Evolutionary conservation across 1,139 yeast species (phyloP).

Genomic region (Nakaseomyces uthaithaninus): DNA sequence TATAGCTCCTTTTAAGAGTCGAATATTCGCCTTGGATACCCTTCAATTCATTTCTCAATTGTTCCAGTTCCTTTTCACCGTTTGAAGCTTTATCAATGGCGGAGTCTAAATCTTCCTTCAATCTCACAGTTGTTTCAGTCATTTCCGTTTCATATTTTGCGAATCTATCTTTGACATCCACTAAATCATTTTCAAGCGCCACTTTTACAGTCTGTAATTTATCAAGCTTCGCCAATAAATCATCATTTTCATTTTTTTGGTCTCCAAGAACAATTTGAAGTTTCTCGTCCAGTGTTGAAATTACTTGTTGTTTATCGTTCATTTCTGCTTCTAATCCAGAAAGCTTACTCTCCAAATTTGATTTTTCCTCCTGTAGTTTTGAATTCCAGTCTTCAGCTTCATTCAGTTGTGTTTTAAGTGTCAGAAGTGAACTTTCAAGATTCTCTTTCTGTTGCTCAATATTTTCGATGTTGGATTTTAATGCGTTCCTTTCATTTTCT

Average conservation of each 20-base stretch:
- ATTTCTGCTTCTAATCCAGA: constrained; percentile 7
- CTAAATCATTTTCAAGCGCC: constrained; percentile 11
- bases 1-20: constrained; percentile 17
- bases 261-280: constrained; percentile 9
- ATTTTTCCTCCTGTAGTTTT: constrained; percentile 8
- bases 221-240: constrained; percentile 11
- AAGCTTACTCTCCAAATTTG: constrained; percentile 7
- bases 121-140: constrained; percentile 11
- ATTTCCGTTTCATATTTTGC: constrained; percentile 14
- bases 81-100: not conserved
- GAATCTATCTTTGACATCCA: constrained; percentile 11
- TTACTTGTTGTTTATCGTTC: constrained; percentile 23
- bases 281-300: constrained; percentile 35
- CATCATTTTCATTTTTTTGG: constrained; percentile 11
- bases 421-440: not conserved
- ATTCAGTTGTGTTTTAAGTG: constrained; percentile 5
- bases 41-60: not conserved
- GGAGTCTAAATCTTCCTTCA: constrained; percentile 11
- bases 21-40: constrained; percentile 10
- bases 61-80: not conserved
- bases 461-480: constrained; percentile 9
- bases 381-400: constrained; percentile 2
- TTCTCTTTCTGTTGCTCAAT: constrained; percentile 8
- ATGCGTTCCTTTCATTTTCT: constrained; percentile 7
- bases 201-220: constrained; percentile 11